Evolutionary conservation across 2,329 filamentous ascomycete species (phyloP).

Genomic region (Chrysosporium queenslandicum): DNA sequence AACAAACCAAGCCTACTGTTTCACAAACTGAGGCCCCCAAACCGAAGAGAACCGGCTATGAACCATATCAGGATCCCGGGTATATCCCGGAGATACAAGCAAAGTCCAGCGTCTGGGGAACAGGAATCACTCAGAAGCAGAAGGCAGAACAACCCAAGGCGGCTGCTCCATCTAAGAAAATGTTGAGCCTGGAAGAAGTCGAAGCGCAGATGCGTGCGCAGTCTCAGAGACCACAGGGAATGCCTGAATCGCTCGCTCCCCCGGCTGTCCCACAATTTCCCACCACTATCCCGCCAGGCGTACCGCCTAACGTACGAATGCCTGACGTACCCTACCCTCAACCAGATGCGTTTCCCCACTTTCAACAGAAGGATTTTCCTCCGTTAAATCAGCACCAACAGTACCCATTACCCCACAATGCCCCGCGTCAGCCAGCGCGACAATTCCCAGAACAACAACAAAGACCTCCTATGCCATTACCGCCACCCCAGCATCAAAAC

Average conservation of each 20-base stretch:
- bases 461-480: conserved; percentile 48
- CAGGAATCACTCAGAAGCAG: conserved; percentile 48
- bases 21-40: conserved; percentile 36
- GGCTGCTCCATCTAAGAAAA: conserved; percentile 49
- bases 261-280: conserved; percentile 25
- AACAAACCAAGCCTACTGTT: conserved; percentile 21
- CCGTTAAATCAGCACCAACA: conserved; percentile 42
- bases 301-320: conserved; percentile 16
- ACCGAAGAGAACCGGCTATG: conserved; percentile 72
- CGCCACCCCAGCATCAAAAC: conserved; percentile 72
- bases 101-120: conserved; percentile 86
- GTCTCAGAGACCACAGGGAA: conserved; percentile 22
- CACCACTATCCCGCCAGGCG: conserved; percentile 4
- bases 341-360: conserved; percentile 18
- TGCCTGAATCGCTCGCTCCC: conserved; percentile 26
- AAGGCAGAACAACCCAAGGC: conserved; percentile 20
- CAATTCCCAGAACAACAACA: conserved; percentile 39
- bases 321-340: conserved; percentile 11
- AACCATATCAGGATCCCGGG: conserved; percentile 76
- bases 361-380: conserved; percentile 40
- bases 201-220: conserved; percentile 71
- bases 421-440: conserved; percentile 28
- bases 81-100: conserved; percentile 85
- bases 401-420: conserved; percentile 29
- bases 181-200: conserved; percentile 94